Base-by-base conservation (phyloP, 495 filamentous ascomycete genomes). In the Ramalina intermedia region DNA sequence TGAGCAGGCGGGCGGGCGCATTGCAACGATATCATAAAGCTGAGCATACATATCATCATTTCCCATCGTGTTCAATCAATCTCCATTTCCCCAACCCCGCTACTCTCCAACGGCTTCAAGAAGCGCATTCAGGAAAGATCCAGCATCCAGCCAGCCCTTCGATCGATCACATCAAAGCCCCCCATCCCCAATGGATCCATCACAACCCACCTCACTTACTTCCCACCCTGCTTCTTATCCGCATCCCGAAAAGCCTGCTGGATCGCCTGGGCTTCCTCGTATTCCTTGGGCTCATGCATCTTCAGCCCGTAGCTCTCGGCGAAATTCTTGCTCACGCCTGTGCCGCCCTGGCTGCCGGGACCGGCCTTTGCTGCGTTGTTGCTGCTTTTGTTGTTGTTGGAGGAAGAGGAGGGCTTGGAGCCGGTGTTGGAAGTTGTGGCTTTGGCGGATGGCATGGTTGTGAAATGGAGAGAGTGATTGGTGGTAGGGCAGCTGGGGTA, bases 271-370 rank as follows among this genome's bases (percentile, higher is more conserved):
- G 50, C 53, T 21, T 55, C 50, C 12, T 41, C 50, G 39, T 49
- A 55, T 26, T 55, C 50, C 7, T 48, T 20, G 7, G 38, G 16
- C 12, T 55, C 50, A 21, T 46, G 49, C 17, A 29, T 44, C 43
- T 55, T 55, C 49, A 55, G 39, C 7, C 53, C 59, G 36, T 63
- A 53, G 42, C 24, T 52, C 18, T 49, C 46, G 36, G 58, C 48
- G 48, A 63, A 63, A 37, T 59, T 59, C 21, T 27, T 47, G 24
- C 56, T 57, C 44, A 52, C 51, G 14, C 53, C 48, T 6, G 29
- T 37, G 24, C 44, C 44, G 4, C 44, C 44, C 37, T 46, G 44
- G 24, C 44, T 46, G 4, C 44, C 27, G 6, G 44, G 29, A 36
- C 44, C 43, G 18, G 14, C 37, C 13, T 6, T n/a, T n/a, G 44